Evolutionary conservation across 2,329 filamentous ascomycete genomes (phyloP), one percentile per base, ranked within the genome.

Genomic region (Tolypocladium cylindrosporum): DNA sequence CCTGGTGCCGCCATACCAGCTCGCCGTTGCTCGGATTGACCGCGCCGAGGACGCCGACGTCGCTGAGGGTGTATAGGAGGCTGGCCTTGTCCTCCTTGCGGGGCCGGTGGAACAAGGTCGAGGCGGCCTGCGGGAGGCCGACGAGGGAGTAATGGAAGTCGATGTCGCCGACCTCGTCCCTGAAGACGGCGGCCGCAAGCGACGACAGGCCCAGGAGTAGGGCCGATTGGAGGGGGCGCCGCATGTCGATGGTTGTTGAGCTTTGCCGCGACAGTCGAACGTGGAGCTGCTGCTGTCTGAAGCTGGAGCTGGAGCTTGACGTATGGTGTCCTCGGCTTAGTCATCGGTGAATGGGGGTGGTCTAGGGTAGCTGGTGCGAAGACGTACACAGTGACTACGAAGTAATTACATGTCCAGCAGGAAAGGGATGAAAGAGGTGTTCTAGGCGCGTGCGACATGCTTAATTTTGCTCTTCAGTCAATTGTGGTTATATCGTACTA

Each of bases 61-160:
- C 90, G 62, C 90, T 95, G 51, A 97, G 77, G 0, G 94, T 95
- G 72, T 97, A 99, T 56, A 99, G 81, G 42, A 99, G 80, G 57
- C 90, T 93, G 41, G 92, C 92, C 72, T 90, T 91, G 61, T 93
- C 92, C 64, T 87, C 84, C 61, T 84, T 81, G 67, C 88, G 82
- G 43, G 94, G 93, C 65, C 87, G 88, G 75, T 97, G 91, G 83
- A 97, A 97, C 81, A 97, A 95, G 65, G 93, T 97, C 61, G 90
- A 89, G 62, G 90, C 84, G 70, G 84, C 79, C 71, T 88, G 88
- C 57, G 94, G 91, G 42, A 90, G 76, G 68, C 94, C 94, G 67
- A 99, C 78, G 54, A 97, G 86, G 63, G 90, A 85, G 76, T 96
- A 86, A 75, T 97, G 93, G 77, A 91, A 97, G 75, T 99, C 94